Conservation (phyloP, 768 basidiomycete species). For the Imleria badia region DNA sequence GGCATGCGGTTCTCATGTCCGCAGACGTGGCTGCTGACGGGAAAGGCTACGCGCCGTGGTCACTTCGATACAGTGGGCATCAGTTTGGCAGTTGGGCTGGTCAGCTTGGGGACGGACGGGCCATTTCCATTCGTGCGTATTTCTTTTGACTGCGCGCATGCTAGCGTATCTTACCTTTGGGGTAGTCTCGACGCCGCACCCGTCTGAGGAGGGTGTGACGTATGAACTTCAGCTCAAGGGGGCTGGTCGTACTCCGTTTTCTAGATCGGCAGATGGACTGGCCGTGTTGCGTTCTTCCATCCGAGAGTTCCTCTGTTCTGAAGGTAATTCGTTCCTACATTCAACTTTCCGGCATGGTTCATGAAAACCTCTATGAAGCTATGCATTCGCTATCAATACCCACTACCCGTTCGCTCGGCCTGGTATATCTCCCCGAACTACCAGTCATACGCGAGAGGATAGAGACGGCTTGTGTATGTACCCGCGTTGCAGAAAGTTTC, state of each 20-base stretch:
- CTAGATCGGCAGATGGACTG: slow-evolving; percentile 88
- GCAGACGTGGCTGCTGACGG: slow-evolving; percentile 29
- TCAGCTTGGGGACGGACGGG: slow-evolving; percentile 94
- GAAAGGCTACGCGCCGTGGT: slow-evolving; percentile 62
- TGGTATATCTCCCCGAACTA: slow-evolving; percentile 72
- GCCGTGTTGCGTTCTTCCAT: slow-evolving; percentile 95
- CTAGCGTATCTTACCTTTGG: neutral
- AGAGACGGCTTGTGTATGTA: slow-evolving; percentile 72
- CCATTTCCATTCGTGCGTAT: slow-evolving; percentile 74
- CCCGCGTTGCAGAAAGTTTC: slow-evolving; percentile 86
- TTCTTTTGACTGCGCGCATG: neutral
- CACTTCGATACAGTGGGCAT: slow-evolving; percentile 87
- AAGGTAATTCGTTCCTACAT: slow-evolving; percentile 47
- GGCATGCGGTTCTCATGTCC: slow-evolving; percentile 65
- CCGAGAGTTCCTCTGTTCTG: slow-evolving; percentile 90
- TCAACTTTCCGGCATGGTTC: slow-evolving; percentile 26
- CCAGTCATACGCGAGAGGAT: slow-evolving; percentile 71
- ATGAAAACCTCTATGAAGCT: slow-evolving; percentile 44
- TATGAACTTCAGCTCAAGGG: slow-evolving; percentile 96
- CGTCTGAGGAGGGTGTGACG: slow-evolving; percentile 47
- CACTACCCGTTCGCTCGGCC: slow-evolving; percentile 82
- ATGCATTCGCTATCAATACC: slow-evolving; percentile 84
- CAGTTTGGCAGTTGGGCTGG: slow-evolving; percentile 91
- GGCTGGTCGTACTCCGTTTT: slow-evolving; percentile 91
- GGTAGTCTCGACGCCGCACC: slow-evolving; percentile 77